Evolutionary conservation across 73 alveolate genomes (phyloP), one percentile per base, ranked within the genome.

Genomic region (Paramecium sexaurelia): DNA sequence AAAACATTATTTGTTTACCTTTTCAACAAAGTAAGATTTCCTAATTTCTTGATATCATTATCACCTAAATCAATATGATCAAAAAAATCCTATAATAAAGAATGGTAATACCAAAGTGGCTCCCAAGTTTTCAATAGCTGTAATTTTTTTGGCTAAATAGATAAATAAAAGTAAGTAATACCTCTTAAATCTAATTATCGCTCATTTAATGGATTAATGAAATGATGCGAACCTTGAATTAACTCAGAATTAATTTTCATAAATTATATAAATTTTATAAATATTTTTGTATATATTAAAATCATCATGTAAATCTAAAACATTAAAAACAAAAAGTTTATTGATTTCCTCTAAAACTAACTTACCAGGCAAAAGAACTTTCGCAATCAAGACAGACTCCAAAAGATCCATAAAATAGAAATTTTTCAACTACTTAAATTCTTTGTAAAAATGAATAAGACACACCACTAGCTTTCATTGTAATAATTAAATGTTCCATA

Each of bases 111-210:
- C 94, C 68, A 88, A 51, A 27, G 93, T 87, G 26, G 93, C 93
- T 40, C 93, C 93, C 71, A 87, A 68, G 33, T 87, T 87, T 68
- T 87, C 93, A 33, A 87, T 87, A 20, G 85, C 90, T 40, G 69
- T 67, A 19, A 87, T 87, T 68, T 87, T 87, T 29, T 67, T 57
- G 13, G 87, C 93, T 87, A 56, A 27, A 37, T 27, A 40, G 26
- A 22, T 26, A 55, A 13, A 35, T 36, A 33, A 45, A 45, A 2
- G 7, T 0, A 4, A 10, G 11, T 3, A 17, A 19, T 61, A 87
- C 93, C 93, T 68, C 69, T 69, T 45, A 88, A 69, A 88, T 88
- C 94, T 69, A 88, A 71, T 88, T 88, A 35, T 69, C 94, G 19
- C 33, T 88, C 91, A 61, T 88, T 88, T 29, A 88, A 27, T 67